Conservation (phyloP, 768 basidiomycete species). For the Mycena maculata region DNA sequence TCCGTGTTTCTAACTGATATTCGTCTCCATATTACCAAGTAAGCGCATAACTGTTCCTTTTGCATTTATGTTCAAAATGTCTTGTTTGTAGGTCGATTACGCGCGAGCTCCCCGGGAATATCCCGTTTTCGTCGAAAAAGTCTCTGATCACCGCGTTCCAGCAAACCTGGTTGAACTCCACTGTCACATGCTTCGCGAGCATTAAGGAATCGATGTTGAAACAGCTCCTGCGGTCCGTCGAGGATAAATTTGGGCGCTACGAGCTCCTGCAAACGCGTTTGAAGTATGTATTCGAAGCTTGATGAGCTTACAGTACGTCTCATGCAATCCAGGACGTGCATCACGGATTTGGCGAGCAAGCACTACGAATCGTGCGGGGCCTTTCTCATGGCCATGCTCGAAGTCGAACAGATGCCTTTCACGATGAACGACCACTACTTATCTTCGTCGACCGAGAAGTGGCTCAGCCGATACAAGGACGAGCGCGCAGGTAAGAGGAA, state of each 20-base stretch:
- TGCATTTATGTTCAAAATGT: not conserved
- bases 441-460: constrained; percentile 44
- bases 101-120: constrained; percentile 52
- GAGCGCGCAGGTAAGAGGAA: constrained; percentile 38
- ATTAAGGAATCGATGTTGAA: constrained; percentile 43
- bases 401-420: constrained; percentile 49
- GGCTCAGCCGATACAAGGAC: constrained; percentile 47
- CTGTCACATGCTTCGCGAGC: constrained; percentile 39
- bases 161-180: constrained; percentile 43
- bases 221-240: constrained; percentile 44
- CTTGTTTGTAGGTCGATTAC: constrained; percentile 46
- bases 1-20: constrained; percentile 47
- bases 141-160: constrained; percentile 48
- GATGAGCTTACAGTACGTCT: not conserved
- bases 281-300: constrained; percentile 42
- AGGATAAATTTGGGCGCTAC: constrained; percentile 55
- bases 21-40: constrained; percentile 47
- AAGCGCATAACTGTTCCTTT: constrained; percentile 10
- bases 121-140: constrained; percentile 51
- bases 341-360: constrained; percentile 28
- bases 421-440: constrained; percentile 53
- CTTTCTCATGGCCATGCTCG: constrained; percentile 44
- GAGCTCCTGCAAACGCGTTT: constrained; percentile 47
- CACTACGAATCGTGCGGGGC: constrained; percentile 28
- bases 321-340: constrained; percentile 18